Percentiles rank a stretch among this genome's conserved stretches.
These are phyloP conservation scores for Microbotryomycetes sp. DNA, from an alignment of 1,284 basidiomycete genomes.

Conservation along the genomic window DNA sequence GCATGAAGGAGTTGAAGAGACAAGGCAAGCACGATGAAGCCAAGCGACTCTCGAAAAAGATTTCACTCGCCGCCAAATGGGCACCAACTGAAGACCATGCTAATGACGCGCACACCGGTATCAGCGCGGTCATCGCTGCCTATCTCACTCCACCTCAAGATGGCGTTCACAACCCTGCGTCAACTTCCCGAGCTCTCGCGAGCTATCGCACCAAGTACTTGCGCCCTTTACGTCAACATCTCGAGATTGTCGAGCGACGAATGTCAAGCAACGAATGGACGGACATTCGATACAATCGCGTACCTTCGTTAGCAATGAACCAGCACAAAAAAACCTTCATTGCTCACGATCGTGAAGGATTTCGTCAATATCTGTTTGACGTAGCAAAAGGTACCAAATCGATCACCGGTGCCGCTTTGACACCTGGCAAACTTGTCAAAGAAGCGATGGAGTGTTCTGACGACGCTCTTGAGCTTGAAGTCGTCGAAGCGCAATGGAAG, in stretches of 20 bases:
- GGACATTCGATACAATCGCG: constrained; percentile 43
- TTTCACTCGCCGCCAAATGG: constrained; percentile 62
- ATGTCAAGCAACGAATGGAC: constrained; percentile 52
- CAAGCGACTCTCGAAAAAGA: constrained; percentile 44
- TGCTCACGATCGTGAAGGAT: constrained; percentile 54
- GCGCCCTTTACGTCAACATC: constrained; percentile 51
- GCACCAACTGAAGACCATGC: constrained; percentile 55
- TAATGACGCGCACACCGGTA: constrained; percentile 58
- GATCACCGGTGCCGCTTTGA: constrained; percentile 57
- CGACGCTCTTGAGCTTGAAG: constrained; percentile 5
- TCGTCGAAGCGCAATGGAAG: constrained; percentile 57
- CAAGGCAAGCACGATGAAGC: constrained; percentile 41
- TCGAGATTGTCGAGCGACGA: constrained; percentile 52
- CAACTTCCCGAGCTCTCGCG: constrained; percentile 38
- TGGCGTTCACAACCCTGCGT: constrained; percentile 37
- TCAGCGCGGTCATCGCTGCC: constrained; percentile 56
- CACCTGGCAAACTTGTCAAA: constrained; percentile 54
- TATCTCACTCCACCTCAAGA: constrained; percentile 46
- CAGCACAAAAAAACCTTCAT: constrained; percentile 52
- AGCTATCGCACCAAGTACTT: constrained; percentile 47
- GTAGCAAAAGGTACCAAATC: constrained; percentile 53
- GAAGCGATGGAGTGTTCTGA: constrained; percentile 38
- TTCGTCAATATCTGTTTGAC: constrained; percentile 52
- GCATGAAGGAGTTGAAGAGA: constrained; percentile 33
- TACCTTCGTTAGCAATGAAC: constrained; percentile 58